Evolutionary conservation across 108 stramenopile species (phyloP), one percentile per base, ranked within the genome.

Genomic region (Skeletonema costatum): DNA sequence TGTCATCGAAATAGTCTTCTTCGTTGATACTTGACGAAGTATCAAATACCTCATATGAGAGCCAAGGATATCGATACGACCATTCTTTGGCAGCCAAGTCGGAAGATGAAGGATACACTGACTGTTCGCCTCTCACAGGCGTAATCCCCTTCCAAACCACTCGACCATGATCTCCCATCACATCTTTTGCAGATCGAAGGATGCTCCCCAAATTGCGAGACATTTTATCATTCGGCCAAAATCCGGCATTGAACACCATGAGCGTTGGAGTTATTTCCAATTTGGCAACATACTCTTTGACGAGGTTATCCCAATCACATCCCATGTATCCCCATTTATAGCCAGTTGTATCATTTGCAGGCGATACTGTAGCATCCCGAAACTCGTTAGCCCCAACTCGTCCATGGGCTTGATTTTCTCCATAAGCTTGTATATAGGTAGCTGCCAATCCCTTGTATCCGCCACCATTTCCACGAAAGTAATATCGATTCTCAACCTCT

Each of bases 401-500:
- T n/a, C 62, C 62, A 32, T 63, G 62, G 3, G 62, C 62, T 31
- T 16, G 11, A 63, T 63, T 63, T 1, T 13, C 11, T 8, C 62
- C 62, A 32, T 30, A 32, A n/a, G 5, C 31, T 32, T 63, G 62
- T 12, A 63, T 63, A 11, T 63, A 63, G 16, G 62, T 63, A 14
- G 62, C 62, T 32, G 32, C 31, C 32, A 11, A 41, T 41, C 39
- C 39, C 39, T 10, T 11, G 2, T 11, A 11, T 41, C 39, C 39
- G 12, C 11, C 16, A 32, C 11, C 25, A 25, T 25, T 25, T 0
- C 25, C 62, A n/a, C 16, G n/a, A 32, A 6, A 32, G 30, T 63
- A 63, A 63, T 63, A 63, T 63, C 62, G 62, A 32, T 63, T 63
- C 62, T 63, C 62, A 30, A 63, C 62, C 33, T 63, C 62, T 2